Evolutionary conservation across 2,329 filamentous ascomycete species (phyloP), one percentile per base, ranked within the genome.

Genomic region (Dactylellina sp.): DNA sequence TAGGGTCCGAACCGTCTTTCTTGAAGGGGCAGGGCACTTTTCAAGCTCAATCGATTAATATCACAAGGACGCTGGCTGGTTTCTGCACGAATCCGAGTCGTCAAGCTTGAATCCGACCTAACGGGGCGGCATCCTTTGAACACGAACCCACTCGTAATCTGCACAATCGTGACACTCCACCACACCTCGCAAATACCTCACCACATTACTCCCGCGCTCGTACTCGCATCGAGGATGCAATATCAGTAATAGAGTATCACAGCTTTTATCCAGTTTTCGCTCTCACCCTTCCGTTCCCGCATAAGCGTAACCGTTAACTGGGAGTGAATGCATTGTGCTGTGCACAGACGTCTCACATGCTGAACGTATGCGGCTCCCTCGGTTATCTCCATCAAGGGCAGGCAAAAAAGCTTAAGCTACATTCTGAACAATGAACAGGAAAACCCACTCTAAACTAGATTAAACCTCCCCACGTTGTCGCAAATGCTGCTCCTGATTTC

Each of bases 311-410:
- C 11, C 39, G 50, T 16, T 7, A 40, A 12, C 22, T 18, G n/a
- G n/a, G n/a, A n/a, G n/a, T n/a, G n/a, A n/a, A n/a, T n/a, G n/a
- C n/a, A n/a, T n/a, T n/a, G 24, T 18, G 4, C n/a, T 40, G 53
- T 52, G 66, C 66, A 71, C 66, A 71, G 59, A 71, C 66, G n/a
- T 63, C 59, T 71, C 66, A 71, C 66, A 71, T 71, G 66, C 52
- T 42, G 46, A 42, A 53, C 35, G 52, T 56, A 25, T 57, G 59
- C 46, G 66, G 57, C 66, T 63, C 66, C 65, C 66, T 71, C 66
- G 66, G 66, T 63, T 71, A 71, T 63, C 57, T 71, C 42, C 25
- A 35, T 49, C 28, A 71, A 20, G 28, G 9, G n/a, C n/a, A n/a
- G n/a, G n/a, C n/a, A 18, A 32, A 44, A 35, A 35, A 35, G 28